Evolutionary conservation across 768 basidiomycete species (phyloP).

Genomic region (Tricholoma sp.): DNA sequence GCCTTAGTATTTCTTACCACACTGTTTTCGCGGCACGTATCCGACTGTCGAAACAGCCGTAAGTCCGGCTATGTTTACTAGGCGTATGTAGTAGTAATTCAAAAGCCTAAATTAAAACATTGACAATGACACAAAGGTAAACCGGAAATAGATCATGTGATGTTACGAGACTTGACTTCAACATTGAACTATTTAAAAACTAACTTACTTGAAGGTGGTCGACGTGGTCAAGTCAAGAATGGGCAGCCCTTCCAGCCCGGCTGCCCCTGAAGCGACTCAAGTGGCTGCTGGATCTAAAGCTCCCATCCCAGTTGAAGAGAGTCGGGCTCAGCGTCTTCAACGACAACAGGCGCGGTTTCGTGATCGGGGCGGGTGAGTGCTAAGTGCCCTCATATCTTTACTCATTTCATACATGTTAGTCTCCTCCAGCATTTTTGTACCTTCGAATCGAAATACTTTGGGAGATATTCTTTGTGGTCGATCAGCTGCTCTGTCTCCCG

Average conservation of each 20-base stretch:
- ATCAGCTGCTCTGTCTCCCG: conserved; percentile 39
- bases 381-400: neutral
- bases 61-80: no score
- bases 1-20: no score
- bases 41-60: no score
- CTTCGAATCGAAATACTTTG: conserved; percentile 15
- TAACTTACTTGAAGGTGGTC: no score
- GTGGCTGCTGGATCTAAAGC: conserved; percentile 1
- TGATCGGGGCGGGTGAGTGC: conserved; percentile 58
- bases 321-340: conserved; percentile 53
- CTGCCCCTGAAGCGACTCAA: neutral
- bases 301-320: conserved; percentile 42
- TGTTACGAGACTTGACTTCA: neutral
- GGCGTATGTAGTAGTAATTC: no score
- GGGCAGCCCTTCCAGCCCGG: neutral
- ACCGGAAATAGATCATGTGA: neutral
- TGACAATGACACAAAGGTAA: no score
- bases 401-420: neutral
- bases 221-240: neutral
- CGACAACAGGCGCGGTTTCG: conserved; percentile 64
- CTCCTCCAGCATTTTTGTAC: conserved; percentile 15
- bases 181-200: no score
- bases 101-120: no score
- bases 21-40: no score
- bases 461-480: conserved; percentile 17